Base-by-base conservation (phyloP, 495 filamentous ascomycete species). In the Talaromyces proteolyticus region DNA sequence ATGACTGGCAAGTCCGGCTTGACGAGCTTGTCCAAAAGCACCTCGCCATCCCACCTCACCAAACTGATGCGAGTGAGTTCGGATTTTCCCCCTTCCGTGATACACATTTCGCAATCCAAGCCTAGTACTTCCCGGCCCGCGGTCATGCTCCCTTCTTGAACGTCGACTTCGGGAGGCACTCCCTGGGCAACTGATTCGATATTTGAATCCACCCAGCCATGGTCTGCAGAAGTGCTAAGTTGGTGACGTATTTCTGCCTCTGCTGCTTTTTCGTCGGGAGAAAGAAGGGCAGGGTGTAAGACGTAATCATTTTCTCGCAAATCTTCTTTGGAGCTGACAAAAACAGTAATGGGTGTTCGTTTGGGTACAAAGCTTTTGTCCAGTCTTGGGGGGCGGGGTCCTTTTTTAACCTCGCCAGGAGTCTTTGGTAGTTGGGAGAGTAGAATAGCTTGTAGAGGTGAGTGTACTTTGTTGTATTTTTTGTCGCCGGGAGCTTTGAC, bases 31-130 rank as follows among this genome's bases (percentile, higher is more conserved):
- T 98, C 93, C 21, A 97, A 68, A 11, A 96, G 68, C 4, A 86
- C 78, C 29, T 82, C 79, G 14, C 89, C 90, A 58, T 89, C 87
- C 93, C 93, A 98, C 43, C 77, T 67, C 6, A 97, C 69, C 21
- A 98, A 54, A 62, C 88, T 94, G 63, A 97, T 85, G 23, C 93
- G 81, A 0, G 93, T 92, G 42, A 98, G 79, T 42, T 90, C 91
- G 20, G 80, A 85, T 43, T 86, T 78, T 7, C 78, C 79, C 17
- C 78, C 80, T 53, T 85, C 85, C 0, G 91, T 92, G 60, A 84
- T 78, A 58, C 90, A 95, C 93, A 98, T 98, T 62, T 98, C 93
- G 62, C 93, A 98, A 57, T 98, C 93, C 44, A 98, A 74, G 8
- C 89, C 84, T 19, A 93, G 66, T 6, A 97, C 70, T n/a, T 85